Conservation (phyloP, 192 early-diverging fungal species). For the Umbelopsis sp. region DNA sequence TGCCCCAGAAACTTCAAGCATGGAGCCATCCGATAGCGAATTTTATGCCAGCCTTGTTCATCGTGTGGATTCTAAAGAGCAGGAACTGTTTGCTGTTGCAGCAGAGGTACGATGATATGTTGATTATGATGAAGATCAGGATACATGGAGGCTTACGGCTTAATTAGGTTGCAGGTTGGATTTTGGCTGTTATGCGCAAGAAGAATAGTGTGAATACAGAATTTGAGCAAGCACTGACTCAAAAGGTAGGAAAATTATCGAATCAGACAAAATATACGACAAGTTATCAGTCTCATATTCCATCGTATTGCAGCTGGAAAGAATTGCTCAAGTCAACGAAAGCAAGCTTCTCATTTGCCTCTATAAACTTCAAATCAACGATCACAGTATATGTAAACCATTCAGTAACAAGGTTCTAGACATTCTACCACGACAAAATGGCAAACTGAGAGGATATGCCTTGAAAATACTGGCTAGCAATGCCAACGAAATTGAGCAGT, state of each 20-base stretch:
- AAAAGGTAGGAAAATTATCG: conserved; percentile 2
- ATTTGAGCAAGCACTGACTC: background rate
- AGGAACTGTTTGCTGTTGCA: conserved; percentile 47
- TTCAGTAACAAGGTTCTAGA: conserved; percentile 48
- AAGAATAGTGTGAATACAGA: conserved; percentile 21
- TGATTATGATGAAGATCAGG: background rate
- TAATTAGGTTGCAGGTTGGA: conserved; percentile 35
- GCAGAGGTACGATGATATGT: conserved; percentile 49
- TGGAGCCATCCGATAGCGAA: conserved; percentile 34
- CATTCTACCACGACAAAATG: conserved; percentile 51
- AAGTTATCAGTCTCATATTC: background rate
- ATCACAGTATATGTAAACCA: conserved; percentile 33
- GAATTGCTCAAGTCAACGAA: background rate
- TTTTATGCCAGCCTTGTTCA: conserved; percentile 48
- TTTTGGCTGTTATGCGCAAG: conserved; percentile 41
- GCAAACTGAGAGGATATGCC: conserved; percentile 41
- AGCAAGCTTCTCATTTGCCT: conserved; percentile 39
- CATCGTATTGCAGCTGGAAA: background rate
- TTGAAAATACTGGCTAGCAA: conserved; percentile 59
- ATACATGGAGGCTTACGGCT: background rate
- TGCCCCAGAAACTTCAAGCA: conserved; percentile 41
- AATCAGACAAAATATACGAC: background rate
- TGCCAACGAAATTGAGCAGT: conserved; percentile 44
- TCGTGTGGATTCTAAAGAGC: conserved; percentile 40
- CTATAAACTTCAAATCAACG: conserved; percentile 48